Evolutionary conservation across 768 basidiomycete genomes (phyloP), one percentile per base, ranked within the genome.

Genomic region (Mycena olivaceomarginata): DNA sequence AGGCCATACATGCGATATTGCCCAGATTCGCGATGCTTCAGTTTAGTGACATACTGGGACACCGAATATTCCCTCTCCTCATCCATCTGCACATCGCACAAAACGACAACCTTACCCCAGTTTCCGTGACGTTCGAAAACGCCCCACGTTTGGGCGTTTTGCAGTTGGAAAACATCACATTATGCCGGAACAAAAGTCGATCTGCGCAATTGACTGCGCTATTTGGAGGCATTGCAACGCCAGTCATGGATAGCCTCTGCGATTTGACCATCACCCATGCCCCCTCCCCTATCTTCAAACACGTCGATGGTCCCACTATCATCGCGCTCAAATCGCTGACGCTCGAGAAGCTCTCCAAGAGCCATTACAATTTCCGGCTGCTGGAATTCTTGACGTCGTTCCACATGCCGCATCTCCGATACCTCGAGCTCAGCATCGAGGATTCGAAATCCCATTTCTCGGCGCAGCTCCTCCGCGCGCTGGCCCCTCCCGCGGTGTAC

Each of bases 331-430:
- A 6, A 48, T 48, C 72, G 15, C 66, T 74, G n/a, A 74, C 41
- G 2, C 72, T 74, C 43, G 66, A 74, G 31, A 31, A 31, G 31
- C 31, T 31, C 31, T 31, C 31, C 57, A 65, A 40, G n/a, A 73
- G 59, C 64, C 53, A 74, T 41, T 59, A 53, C 22, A 41, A 57
- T 7, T 51, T 51, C 25, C 56, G 60, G n/a, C 22, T 68, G 20
- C 48, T 67, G 18, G 16, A 43, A 22, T 74, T 74, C 53, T 20
- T 68, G 9, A 48, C 46, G 9, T 48, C 66, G 13, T 74, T 62
- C 56, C 46, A 63, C 13, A 74, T 74, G 73, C 73, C 73, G 18
- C 73, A 63, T 18, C 73, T 74, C 45, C 57, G 31, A 6, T n/a
- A 41, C 22, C 37, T 68, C 12, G 66, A 60, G n/a, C 18, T 74